Percentiles rank a stretch among this genome's conserved stretches.
Evolutionary conservation across 306 rosid genomes (phyloP).

Genomic region (Cucurbita maxima): DNA sequence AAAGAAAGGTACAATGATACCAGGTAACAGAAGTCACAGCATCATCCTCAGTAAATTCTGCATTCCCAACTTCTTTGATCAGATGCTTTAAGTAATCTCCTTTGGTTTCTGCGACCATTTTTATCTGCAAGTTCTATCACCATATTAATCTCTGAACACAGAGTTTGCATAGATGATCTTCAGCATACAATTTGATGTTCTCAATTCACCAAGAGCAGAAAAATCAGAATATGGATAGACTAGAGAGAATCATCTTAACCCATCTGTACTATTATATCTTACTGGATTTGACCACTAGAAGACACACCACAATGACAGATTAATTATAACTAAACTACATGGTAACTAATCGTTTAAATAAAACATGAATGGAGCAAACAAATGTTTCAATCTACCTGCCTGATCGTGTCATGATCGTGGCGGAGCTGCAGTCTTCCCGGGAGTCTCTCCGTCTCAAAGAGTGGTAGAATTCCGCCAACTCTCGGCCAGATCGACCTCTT

Average conservation of each 20-base stretch:
- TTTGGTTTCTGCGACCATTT: slow-evolving; percentile 46
- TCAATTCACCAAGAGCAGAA: not conserved
- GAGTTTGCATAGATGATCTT: not conserved
- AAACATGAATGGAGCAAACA: not conserved
- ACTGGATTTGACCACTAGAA: not conserved
- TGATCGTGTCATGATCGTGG: slow-evolving; percentile 65
- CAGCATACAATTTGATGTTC: not conserved
- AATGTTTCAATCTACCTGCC: slow-evolving; percentile 52
- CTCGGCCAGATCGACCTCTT: slow-evolving; percentile 27
- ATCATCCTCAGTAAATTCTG: slow-evolving; percentile 65
- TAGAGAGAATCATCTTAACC: not conserved
- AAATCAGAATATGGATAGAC: not conserved
- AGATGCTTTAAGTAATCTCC: slow-evolving; percentile 42
- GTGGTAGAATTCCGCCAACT: slow-evolving; percentile 87
- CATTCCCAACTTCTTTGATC: slow-evolving; percentile 72
- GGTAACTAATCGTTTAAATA: not conserved
- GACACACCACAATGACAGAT: not conserved
- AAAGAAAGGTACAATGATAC: slow-evolving; percentile 13
- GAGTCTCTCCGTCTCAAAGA: slow-evolving; percentile 79
- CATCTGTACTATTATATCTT: not conserved
- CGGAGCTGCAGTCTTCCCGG: slow-evolving; percentile 36
- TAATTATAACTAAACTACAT: not conserved
- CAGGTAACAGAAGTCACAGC: slow-evolving; percentile 77
- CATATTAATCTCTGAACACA: not conserved
- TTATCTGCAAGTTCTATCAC: slow-evolving; percentile 36